phyloP scores from a whole-genome alignment of 495 filamentous ascomycete genomes.

The Aspergillus diversus region DNA sequence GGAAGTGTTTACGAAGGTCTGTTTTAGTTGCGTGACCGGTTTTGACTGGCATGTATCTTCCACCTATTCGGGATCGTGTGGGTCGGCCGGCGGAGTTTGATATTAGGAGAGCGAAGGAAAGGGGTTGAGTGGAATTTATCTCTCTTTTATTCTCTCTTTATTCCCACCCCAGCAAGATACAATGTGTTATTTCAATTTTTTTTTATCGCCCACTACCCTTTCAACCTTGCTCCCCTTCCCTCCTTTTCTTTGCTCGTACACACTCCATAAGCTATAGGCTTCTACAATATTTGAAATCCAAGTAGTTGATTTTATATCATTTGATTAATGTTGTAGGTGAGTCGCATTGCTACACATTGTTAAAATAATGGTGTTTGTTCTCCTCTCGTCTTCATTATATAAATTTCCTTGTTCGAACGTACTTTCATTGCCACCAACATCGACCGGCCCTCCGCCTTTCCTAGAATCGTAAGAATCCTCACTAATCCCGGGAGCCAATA shows the following conservation, averaged over 20 bases:
- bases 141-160: conserved; percentile 53
- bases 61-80: conserved; percentile 46
- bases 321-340: no score
- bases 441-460: no score
- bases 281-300: conserved; percentile 25
- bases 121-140: conserved; percentile 54
- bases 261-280: conserved; percentile 21
- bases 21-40: conserved; percentile 48
- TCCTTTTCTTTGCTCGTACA: conserved; percentile 19
- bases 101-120: conserved; percentile 54
- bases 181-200: conserved; percentile 43
- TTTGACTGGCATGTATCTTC: conserved; percentile 47
- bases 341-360: no score
- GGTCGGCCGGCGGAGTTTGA: conserved; percentile 56
- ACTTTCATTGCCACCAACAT: no score
- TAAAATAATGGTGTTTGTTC: no score
- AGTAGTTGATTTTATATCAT: conserved; percentile 21
- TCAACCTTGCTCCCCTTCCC: conserved; percentile 17
- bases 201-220: conserved; percentile 35
- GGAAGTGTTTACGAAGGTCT: conserved; percentile 47
- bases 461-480: no score
- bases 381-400: no score
- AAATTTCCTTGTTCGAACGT: no score
- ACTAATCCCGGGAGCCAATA: no score
- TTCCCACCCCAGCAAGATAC: conserved; percentile 55